Percentiles rank a stretch among this genome's conserved stretches.
These are phyloP conservation scores for Leptomonas seymouri DNA, from an alignment of 208 protist genomes.

Conservation along the genomic window DNA sequence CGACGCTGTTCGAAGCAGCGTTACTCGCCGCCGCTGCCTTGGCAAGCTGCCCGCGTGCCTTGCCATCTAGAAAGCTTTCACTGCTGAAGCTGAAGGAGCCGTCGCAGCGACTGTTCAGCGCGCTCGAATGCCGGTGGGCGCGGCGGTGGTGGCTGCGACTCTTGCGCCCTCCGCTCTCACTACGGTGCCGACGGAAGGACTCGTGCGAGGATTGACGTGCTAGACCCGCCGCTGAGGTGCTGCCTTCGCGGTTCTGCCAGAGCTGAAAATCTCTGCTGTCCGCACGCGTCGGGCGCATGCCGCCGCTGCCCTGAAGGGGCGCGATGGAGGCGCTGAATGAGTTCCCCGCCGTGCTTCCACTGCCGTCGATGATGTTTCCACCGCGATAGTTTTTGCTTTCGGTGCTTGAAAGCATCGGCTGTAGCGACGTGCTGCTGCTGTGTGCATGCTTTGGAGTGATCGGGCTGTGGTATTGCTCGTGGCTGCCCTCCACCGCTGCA, in stretches of 20 bases:
- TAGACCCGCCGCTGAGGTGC: neutral
- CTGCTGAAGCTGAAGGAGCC: slow-evolving; percentile 35
- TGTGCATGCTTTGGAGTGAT: neutral
- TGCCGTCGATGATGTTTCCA: neutral
- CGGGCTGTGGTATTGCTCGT: neutral
- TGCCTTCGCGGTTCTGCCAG: neutral
- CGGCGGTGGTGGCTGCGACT: neutral
- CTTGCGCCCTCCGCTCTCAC: neutral
- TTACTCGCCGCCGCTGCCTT: slow-evolving; percentile 24
- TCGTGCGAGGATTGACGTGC: slow-evolving; percentile 7
- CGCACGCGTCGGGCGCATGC: slow-evolving; percentile 10
- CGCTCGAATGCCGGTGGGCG: neutral
- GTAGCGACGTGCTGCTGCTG: slow-evolving; percentile 11
- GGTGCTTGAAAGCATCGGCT: slow-evolving; percentile 13
- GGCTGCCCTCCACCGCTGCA: neutral
- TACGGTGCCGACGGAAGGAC: neutral
- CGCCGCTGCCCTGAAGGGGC: slow-evolving; percentile 7
- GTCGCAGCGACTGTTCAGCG: neutral
- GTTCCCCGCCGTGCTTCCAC: neutral
- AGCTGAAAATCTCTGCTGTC: slow-evolving; percentile 34
- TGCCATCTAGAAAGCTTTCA: slow-evolving; percentile 26
- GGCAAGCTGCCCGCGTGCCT: slow-evolving; percentile 21
- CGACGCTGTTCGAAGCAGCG: slow-evolving; percentile 23
- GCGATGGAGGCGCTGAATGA: slow-evolving; percentile 11
- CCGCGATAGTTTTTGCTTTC: slow-evolving; percentile 15